Conservation (phyloP, 192 early-diverging fungal genomes). For the Podila verticillata region DNA sequence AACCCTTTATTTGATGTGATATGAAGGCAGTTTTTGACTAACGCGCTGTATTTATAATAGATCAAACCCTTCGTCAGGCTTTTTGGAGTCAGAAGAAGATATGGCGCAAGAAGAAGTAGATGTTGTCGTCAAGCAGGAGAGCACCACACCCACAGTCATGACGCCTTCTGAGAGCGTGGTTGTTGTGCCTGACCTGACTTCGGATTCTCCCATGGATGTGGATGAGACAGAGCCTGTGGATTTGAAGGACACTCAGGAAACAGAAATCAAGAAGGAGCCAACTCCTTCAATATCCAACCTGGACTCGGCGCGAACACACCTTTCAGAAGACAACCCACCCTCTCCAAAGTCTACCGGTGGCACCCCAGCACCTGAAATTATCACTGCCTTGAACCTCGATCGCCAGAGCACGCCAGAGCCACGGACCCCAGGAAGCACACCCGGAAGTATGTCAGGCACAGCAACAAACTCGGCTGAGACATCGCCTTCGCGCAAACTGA, state of each 20-base stretch:
- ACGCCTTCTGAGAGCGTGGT: constrained; percentile 46
- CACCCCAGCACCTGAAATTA: constrained; percentile 9
- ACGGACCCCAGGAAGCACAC: constrained; percentile 49
- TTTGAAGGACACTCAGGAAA: constrained; percentile 22
- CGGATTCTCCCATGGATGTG: constrained; percentile 38
- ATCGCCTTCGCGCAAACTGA: constrained; percentile 50
- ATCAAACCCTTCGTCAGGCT: constrained; percentile 24
- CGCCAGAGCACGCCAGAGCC: constrained; percentile 47
- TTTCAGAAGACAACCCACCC: constrained; percentile 19
- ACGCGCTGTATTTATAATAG: constrained; percentile 7
- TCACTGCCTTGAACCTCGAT: constrained; percentile 3
- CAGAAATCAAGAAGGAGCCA: constrained; percentile 27
- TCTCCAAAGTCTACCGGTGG: constrained; percentile 37
- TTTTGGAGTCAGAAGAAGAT: constrained; percentile 24
- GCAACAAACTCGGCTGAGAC: constrained; percentile 43
- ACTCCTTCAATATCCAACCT: constrained; percentile 38
- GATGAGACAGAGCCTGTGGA: constrained; percentile 23
- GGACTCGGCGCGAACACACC: neutral
- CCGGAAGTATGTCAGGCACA: constrained; percentile 38
- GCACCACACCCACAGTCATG: constrained; percentile 44
- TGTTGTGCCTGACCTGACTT: constrained; percentile 35
- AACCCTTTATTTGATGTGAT: too few relatives aligned
- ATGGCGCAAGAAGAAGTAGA: constrained; percentile 27
- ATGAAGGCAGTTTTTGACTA: too few relatives aligned
- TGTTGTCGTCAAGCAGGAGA: constrained; percentile 28